Evolutionary conservation across 305 asterid species (phyloP), one percentile per base, ranked within the genome.

Genomic region (Withania somnifera): DNA sequence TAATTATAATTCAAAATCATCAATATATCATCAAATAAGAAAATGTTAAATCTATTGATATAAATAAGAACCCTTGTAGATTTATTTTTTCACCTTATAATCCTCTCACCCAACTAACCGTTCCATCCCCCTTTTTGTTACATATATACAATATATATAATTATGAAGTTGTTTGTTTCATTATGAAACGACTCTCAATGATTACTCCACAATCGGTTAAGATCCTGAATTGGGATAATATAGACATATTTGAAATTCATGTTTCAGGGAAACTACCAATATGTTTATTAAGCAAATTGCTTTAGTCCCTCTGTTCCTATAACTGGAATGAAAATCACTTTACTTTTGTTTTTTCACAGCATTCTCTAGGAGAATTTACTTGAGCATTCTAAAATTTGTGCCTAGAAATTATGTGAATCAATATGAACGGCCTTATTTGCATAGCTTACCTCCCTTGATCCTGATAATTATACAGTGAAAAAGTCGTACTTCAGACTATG

Each of bases 401-500:
- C 26, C 17, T 2, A 73, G 15, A 26, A 26, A 2, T 14, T 47
- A n/a, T 24, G 57, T 71, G 58, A 2, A 24, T 24, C 8, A 15
- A 26, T 50, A 42, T 73, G 40, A 73, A 58, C 13, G 78, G 56
- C 36, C 38, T 64, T 83, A 78, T 77, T 28, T 64, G 13, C 54
- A 40, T 76, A 56, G 68, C 82, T 82, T 67, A 51, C 57, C 30
- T 76, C 71, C 36, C 51, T 71, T 28, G 38, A 83, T 79, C 82
- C 40, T 82, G 47, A 54, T 66, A 51, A 83, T 58, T 83, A 47
- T 30, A 79, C 92, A 96, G 99, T 88, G 99, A 96, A 85, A 94
- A 96, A 86, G 87, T 85, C 53, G 94, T 97, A 53, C 84, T 90
- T 88, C 98, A 93, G 86, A 88, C 94, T 79, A 82, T 96, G 85